A percentile compares a stretch with the other conserved stretches of the same genome.
Evolutionary conservation across 1,139 yeast genomes (phyloP).

Genomic region (Kodamaea derodonti): DNA sequence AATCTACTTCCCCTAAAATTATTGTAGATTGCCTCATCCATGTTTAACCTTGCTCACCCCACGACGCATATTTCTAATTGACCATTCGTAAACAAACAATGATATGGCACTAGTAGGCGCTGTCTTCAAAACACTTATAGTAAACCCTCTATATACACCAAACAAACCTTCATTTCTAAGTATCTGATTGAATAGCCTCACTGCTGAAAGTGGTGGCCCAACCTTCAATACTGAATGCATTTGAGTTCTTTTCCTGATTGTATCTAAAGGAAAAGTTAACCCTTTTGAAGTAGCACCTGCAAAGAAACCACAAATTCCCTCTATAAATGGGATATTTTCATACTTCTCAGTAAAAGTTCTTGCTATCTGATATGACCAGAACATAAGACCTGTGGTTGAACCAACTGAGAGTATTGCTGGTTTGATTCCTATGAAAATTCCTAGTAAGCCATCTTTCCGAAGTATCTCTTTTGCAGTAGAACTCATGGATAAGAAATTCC

Average conservation of each 20-base stretch:
- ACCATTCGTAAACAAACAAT: slow-evolving; percentile 64
- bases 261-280: slow-evolving; percentile 79
- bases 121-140: slow-evolving; percentile 65
- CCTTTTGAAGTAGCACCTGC: slow-evolving; percentile 79
- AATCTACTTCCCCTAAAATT: too few relatives aligned
- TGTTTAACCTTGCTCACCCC: too few relatives aligned
- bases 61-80: slow-evolving; percentile 7
- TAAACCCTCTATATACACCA: slow-evolving; percentile 73
- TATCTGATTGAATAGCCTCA: slow-evolving; percentile 32
- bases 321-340: slow-evolving; percentile 43
- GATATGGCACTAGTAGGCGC: slow-evolving; percentile 83
- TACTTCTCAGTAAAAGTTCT: slow-evolving; percentile 26
- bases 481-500: slow-evolving; percentile 44
- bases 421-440: slow-evolving; percentile 60
- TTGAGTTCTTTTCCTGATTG: slow-evolving; percentile 75
- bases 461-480: slow-evolving; percentile 42
- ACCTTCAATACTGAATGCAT: slow-evolving; percentile 38
- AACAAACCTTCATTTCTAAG: slow-evolving; percentile 52
- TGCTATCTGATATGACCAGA: slow-evolving; percentile 58
- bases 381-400: slow-evolving; percentile 64
- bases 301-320: slow-evolving; percentile 64
- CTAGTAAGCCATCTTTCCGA: slow-evolving; percentile 47
- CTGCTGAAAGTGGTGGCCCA: slow-evolving; percentile 12
- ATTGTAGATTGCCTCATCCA: too few relatives aligned
- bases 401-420: slow-evolving; percentile 66